Conservation (phyloP, 176 grass and related monocot species). For the Triticum dicoccoides region DNA sequence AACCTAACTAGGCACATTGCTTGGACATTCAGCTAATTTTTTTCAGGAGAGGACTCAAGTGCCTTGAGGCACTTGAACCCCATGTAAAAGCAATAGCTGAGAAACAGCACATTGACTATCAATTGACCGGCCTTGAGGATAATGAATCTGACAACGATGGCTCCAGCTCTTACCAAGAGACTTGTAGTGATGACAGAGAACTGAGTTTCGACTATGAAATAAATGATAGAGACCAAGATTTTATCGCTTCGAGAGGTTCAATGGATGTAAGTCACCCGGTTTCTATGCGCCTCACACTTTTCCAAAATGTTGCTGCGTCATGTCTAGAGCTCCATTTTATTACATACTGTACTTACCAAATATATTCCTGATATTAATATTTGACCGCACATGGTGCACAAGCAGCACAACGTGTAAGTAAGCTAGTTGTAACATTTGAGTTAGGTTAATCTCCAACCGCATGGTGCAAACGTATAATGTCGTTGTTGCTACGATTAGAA, state of each 20-base stretch:
- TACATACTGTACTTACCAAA: neutral
- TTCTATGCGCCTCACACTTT: neutral
- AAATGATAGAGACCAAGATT: conserved; percentile 45
- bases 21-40: conserved; percentile 65
- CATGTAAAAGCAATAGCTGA: conserved; percentile 71
- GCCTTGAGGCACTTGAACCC: conserved; percentile 79
- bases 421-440: neutral
- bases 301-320: neutral
- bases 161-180: conserved; percentile 46
- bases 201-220: conserved; percentile 74
- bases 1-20: conserved; percentile 17
- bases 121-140: conserved; percentile 71
- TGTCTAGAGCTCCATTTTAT: neutral
- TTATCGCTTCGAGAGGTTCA: conserved; percentile 48
- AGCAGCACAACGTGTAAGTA: neutral
- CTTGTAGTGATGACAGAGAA: conserved; percentile 58
- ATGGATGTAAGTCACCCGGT: conserved; percentile 59
- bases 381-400: neutral
- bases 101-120: conserved; percentile 77
- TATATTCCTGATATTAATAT: neutral
- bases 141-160: conserved; percentile 50
- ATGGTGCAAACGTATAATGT: too few species aligned
- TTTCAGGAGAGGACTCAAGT: conserved; percentile 80
- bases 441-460: neutral
- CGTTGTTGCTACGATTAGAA: too few species aligned